phyloP scores from a whole-genome alignment of 2,329 filamentous ascomycete species.

The Fusarium floridanum region DNA sequence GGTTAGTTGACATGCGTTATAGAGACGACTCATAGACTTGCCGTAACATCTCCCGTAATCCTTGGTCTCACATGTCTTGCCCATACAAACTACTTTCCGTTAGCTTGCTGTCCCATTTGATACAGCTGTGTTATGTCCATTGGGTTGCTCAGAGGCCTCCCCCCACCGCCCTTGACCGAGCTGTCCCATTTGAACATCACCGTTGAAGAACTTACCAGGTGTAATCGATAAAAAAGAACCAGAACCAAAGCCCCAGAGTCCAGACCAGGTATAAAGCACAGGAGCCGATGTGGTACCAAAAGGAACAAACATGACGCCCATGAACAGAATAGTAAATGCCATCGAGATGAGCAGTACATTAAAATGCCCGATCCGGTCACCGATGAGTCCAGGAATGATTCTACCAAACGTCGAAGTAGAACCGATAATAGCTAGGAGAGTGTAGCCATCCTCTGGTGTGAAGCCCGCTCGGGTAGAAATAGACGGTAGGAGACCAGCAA shows the following conservation, averaged over 20 bases:
- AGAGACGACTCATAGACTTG: constrained; percentile 1
- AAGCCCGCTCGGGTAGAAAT: constrained; percentile 56
- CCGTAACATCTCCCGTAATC: constrained; percentile 60
- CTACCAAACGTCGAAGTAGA: constrained; percentile 58
- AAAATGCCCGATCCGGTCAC: constrained; percentile 59
- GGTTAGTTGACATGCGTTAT: neutral
- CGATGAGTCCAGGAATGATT: constrained; percentile 57
- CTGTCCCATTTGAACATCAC: neutral
- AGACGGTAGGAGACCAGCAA: constrained; percentile 60
- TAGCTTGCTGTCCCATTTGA: neutral
- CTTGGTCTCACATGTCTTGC: constrained; percentile 59
- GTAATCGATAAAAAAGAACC: constrained; percentile 61
- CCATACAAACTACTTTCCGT: constrained; percentile 55
- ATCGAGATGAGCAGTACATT: constrained; percentile 50
- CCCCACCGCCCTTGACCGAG: too few relatives aligned
- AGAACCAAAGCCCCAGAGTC: constrained; percentile 63
- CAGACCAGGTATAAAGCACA: constrained; percentile 59
- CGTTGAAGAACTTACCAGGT: constrained; percentile 35
- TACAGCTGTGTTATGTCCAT: too few relatives aligned
- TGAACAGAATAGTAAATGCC: constrained; percentile 55
- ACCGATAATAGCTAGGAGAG: constrained; percentile 60
- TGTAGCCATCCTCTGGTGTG: constrained; percentile 55
- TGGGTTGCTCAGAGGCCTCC: too few relatives aligned
- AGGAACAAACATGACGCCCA: constrained; percentile 59
- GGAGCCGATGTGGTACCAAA: constrained; percentile 55